phyloP scores from a whole-genome alignment of 2,329 filamentous ascomycete genomes.

The Tolypocladium cylindrosporum region DNA sequence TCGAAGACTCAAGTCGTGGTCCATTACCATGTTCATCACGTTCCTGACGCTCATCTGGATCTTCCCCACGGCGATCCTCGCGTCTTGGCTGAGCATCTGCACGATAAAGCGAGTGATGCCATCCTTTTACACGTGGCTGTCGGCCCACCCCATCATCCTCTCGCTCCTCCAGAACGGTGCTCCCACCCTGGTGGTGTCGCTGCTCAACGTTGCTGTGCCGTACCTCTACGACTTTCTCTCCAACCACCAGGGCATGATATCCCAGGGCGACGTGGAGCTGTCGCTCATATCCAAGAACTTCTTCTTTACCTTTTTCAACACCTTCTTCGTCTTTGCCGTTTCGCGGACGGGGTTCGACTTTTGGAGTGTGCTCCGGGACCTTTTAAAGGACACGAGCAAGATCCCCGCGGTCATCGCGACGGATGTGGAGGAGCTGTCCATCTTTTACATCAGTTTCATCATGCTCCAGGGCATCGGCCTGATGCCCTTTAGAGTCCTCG shows the following conservation, averaged over 20 bases:
- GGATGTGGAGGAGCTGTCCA: constrained; percentile 63
- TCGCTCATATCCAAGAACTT: constrained; percentile 98
- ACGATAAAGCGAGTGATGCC: constrained; percentile 68
- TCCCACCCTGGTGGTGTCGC: constrained; percentile 73
- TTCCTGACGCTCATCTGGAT: constrained; percentile 85
- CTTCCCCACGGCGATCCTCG: constrained; percentile 67
- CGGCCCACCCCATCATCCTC: constrained; percentile 57
- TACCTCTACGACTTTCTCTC: constrained; percentile 93
- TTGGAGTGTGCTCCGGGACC: constrained; percentile 59
- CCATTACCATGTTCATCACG: constrained; percentile 72
- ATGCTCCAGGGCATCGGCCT: constrained; percentile 89
- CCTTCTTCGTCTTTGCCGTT: constrained; percentile 89
- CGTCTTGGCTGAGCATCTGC: constrained; percentile 70
- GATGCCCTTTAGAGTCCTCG: constrained; percentile 82
- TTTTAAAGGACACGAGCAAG: constrained; percentile 67
- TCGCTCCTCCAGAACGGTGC: constrained; percentile 80
- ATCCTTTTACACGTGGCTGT: constrained; percentile 55
- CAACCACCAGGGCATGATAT: constrained; percentile 88
- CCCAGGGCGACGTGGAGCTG: constrained; percentile 85
- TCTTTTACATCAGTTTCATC: constrained; percentile 91
- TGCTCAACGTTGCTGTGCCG: constrained; percentile 82
- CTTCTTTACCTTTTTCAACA: constrained; percentile 98
- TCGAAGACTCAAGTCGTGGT: constrained; percentile 72
- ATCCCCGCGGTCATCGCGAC: constrained; percentile 67
- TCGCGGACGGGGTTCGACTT: constrained; percentile 76